Conservation (phyloP, 176 grass and related monocot species). For the Musa troglodytarum region DNA sequence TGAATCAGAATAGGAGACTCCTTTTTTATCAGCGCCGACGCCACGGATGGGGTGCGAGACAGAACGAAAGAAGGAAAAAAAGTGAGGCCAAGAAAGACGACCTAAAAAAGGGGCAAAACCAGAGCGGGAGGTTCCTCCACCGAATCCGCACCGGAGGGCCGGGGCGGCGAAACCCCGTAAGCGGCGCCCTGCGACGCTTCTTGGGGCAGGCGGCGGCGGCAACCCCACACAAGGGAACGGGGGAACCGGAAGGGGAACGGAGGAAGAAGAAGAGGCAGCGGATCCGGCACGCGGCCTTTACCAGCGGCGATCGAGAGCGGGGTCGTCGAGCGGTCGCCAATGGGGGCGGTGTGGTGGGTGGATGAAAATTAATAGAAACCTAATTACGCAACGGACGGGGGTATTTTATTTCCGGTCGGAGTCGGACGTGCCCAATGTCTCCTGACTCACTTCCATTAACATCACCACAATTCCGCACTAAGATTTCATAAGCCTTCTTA, state of each 20-base stretch:
- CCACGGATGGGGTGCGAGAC: not conserved
- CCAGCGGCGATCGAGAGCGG: not conserved
- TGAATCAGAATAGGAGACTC: not conserved
- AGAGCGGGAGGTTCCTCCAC: no score
- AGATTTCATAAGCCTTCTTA: no score
- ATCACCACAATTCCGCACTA: no score
- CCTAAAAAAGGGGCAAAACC: not conserved
- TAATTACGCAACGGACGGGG: no score
- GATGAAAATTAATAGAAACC: no score
- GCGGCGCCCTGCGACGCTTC: not conserved
- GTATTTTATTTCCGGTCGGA: no score
- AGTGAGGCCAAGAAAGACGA: not conserved
- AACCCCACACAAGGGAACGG: not conserved
- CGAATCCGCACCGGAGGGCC: not conserved
- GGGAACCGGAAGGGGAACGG: not conserved
- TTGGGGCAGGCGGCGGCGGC: not conserved
- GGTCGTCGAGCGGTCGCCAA: not conserved
- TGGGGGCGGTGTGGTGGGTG: no score
- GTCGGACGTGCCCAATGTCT: no score
- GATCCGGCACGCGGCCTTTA: not conserved
- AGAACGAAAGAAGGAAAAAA: not conserved
- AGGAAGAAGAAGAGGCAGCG: not conserved
- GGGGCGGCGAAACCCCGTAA: not conserved
- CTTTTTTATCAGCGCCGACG: not conserved
- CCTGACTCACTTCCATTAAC: no score